Percentiles rank a stretch among this genome's conserved stretches.
Evolutionary conservation across 352 stramenopile genomes (phyloP).

Genomic region (Phytopythium cucurbitacearum): DNA sequence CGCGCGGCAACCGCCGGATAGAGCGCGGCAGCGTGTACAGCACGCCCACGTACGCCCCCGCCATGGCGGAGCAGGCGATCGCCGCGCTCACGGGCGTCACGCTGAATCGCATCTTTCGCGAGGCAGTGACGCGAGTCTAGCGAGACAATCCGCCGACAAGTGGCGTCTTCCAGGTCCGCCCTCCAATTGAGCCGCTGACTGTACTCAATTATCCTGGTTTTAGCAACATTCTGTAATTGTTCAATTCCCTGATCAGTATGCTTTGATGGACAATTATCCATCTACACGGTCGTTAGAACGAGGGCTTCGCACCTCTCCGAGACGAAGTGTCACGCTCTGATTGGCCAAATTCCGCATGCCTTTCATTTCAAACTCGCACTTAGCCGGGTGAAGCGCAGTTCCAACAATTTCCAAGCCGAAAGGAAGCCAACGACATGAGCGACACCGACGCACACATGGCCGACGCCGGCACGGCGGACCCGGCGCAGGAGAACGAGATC

Average conservation of each 20-base stretch:
- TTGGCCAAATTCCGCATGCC: constrained; percentile 14
- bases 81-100: constrained; percentile 60
- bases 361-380: constrained; percentile 6
- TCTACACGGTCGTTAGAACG: background rate
- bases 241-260: background rate
- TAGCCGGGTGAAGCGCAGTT: constrained; percentile 4
- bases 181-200: background rate
- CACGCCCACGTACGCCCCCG: constrained; percentile 78
- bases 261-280: background rate
- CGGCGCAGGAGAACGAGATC: constrained; percentile 53
- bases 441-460: constrained; percentile 18
- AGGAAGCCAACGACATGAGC: constrained; percentile 9
- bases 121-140: constrained; percentile 14
- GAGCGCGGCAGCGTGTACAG: constrained; percentile 76
- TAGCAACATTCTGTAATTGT: background rate
- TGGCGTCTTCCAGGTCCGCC: background rate
- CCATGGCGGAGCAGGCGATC: constrained; percentile 78
- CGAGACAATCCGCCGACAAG: constrained; percentile 3
- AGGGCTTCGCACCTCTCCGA: background rate
- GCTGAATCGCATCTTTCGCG: constrained; percentile 74
- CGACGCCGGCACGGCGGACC: background rate
- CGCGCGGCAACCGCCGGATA: constrained; percentile 71
- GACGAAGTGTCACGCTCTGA: constrained; percentile 28
- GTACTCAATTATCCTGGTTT: background rate
- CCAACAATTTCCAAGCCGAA: constrained; percentile 6